Base-by-base conservation (phyloP, 2,329 filamentous ascomycete genomes). In the Fusarium xylarioides region DNA sequence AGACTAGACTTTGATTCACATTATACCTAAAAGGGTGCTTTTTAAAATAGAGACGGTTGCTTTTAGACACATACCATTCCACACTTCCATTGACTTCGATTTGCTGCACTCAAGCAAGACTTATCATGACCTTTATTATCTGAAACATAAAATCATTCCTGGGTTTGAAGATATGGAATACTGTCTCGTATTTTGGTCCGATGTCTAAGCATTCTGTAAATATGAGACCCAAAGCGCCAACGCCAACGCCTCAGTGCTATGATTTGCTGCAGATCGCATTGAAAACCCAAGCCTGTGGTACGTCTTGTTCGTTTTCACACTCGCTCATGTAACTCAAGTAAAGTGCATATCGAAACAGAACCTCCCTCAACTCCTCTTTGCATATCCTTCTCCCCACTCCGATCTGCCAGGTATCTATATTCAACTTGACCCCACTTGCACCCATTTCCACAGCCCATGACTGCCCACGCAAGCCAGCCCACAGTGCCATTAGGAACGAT, bases 301-400 rank as follows among this genome's bases (percentile, higher is more conserved):
- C 66, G 35, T 77, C 75, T 11, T 74, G 71, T 43, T 77, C 76
- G 12, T 66, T 73, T 26, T 74, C 66, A 7, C 77, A 75, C 11
- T 62, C 61, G 21, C 76, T 71, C n/a, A 74, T 38, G 38, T 82
- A 82, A 63, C 80, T 82, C 57, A 82, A 59, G 52, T 81, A 82
- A 58, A 82, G 65, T 5, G 80, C 78, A 72, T 81, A 82, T 50
- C 80, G 77, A 62, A 82, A 82, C 73, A 82, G 56, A 7, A 75
- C 73, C 40, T 73, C 73, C 40, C 76, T 73, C 26, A 82, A 47
- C 18, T 61, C 60, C 2, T 76, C 70, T 56, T 80, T 73, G 3
- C 73, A 67, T 11, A 80, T 34, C 14, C 68, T 53, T 43, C 75
- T 74, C 8, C 69, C 74, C 26, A 80, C 55, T n/a, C 62, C 60